Conservation (phyloP, 495 filamentous ascomycete species). For the Cudoniella acicularis region DNA sequence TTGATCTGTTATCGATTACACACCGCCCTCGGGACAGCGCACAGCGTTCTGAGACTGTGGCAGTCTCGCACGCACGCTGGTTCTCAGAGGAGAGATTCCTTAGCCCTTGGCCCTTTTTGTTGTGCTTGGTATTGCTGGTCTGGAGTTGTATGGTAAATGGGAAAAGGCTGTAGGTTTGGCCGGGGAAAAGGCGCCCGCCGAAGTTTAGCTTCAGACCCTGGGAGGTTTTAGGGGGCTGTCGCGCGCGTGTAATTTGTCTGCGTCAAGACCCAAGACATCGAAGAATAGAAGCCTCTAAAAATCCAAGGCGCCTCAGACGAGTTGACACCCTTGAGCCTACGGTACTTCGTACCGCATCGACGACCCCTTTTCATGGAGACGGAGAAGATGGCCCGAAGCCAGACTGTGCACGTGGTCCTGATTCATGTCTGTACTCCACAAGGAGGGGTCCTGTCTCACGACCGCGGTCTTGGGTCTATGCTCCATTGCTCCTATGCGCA, state of each 20-base stretch:
- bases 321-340: not conserved
- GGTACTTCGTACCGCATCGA: not conserved
- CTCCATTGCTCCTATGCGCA: too few relatives aligned
- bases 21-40: not conserved
- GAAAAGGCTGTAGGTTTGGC: not conserved
- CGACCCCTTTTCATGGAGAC: not conserved
- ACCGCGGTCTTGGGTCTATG: not conserved
- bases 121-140: not conserved
- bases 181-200: not conserved
- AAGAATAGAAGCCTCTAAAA: not conserved
- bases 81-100: not conserved
- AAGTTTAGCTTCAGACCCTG: not conserved
- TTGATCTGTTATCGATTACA: not conserved
- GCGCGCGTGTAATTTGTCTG: not conserved
- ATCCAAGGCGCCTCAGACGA: not conserved
- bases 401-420: not conserved
- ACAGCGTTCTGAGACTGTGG: not conserved
- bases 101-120: not conserved
- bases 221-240: not conserved
- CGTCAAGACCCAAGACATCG: not conserved
- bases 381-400: not conserved
- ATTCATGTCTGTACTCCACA: not conserved
- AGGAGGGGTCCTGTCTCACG: not conserved
- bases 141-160: not conserved
- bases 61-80: not conserved